A percentile compares a stretch with the other conserved stretches of the same genome.
These are phyloP conservation scores for Aspergillus pseudotamarii DNA, from an alignment of 2,329 filamentous ascomycete species.

Conservation along the genomic window DNA sequence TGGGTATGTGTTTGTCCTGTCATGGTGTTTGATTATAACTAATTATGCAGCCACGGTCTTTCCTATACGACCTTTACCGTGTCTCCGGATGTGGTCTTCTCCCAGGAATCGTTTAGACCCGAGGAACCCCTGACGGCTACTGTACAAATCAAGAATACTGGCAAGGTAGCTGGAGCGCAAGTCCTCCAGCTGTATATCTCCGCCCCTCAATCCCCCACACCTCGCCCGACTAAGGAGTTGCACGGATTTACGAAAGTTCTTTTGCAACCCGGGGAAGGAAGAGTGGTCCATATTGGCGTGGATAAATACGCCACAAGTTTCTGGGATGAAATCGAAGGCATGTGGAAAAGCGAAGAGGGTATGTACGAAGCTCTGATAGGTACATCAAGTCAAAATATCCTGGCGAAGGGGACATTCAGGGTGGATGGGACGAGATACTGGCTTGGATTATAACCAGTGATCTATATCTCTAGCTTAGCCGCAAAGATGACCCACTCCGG, in stretches of 20 bases:
- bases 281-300: conserved; percentile 32
- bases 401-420: conserved; percentile 22
- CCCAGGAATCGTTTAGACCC: conserved; percentile 37
- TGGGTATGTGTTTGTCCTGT: conserved; percentile 36
- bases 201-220: conserved; percentile 28
- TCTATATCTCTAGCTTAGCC: not conserved
- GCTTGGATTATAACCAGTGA: conserved; percentile 22
- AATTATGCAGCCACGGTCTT: conserved; percentile 61
- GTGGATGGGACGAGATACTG: conserved; percentile 27
- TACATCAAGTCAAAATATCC: conserved; percentile 28
- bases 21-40: not conserved
- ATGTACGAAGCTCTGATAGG: conserved; percentile 43
- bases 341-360: conserved; percentile 44
- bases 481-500: not conserved
- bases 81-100: conserved; percentile 41
- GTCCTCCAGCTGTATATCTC: conserved; percentile 54
- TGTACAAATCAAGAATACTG: conserved; percentile 53
- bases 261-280: conserved; percentile 40
- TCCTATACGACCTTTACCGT: conserved; percentile 71
- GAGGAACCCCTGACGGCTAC: conserved; percentile 49
- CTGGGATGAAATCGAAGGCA: conserved; percentile 45
- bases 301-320: conserved; percentile 43
- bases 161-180: conserved; percentile 53
- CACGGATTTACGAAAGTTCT: conserved; percentile 50
- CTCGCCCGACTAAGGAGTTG: conserved; percentile 46